Evolutionary conservation across 129 eudicot species (phyloP), one percentile per base, ranked within the genome.

Genomic region (Tanacetum coccineum): DNA sequence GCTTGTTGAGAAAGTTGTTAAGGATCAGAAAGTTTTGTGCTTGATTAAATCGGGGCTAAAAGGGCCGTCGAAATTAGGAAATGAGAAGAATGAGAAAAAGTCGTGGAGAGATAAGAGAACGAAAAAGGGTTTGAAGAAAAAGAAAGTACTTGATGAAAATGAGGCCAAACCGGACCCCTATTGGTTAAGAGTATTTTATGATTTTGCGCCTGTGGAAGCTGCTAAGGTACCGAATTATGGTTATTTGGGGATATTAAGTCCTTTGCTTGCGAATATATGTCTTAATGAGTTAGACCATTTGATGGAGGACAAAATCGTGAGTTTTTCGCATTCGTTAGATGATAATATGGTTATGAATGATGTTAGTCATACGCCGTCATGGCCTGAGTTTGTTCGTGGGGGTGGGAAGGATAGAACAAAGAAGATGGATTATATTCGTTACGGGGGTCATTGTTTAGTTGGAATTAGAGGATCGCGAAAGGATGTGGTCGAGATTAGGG

Each of bases 121-220:
- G 71, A 88, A 81, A 60, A 87, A 76, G 78, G 82, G 79, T 47
- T 68, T 67, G 51, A 86, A 82, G 30, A 79, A 82, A 69, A 93
- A 82, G 69, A 84, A 81, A 62, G 79, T 84, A 70, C 73, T 88
- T 51, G 82, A 88, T 32, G 95, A 84, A 56, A 80, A 93, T 71
- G 98, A 88, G 78, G 95, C 98, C 2, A 93, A 93, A 73, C 98
- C 98, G 1, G 99, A 93, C 72, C 99, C 99, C 9, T 93, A 86
- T 71, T 93, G 99, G 99, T 63, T 93, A 63, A 84, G 85, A 62
- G 79, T 85, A 6, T 93, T 93, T 66, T 88, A 80, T 62, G 88
- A 85, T 62, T 93, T 93, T 77, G 96, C 96, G 6, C 99, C 99
- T 13, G 79, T 80, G 72, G 99, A 93, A 77, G 99, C 99, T 36